A percentile compares a stretch with the other conserved stretches of the same genome.
Conservation (phyloP, 176 grass and related monocot genomes). For the Neostapfia colusana region DNA sequence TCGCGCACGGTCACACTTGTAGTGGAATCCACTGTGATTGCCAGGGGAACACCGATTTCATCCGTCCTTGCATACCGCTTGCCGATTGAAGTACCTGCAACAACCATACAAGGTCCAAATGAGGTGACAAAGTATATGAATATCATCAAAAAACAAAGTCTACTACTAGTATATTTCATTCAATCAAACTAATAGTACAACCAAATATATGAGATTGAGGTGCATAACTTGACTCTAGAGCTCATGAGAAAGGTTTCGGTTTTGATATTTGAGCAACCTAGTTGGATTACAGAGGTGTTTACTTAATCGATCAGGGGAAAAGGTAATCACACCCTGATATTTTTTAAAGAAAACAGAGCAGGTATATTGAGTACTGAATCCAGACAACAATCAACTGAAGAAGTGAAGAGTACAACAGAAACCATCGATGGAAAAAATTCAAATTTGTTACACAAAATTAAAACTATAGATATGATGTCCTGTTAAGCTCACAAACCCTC, state of each 20-base stretch:
- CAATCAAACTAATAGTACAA: too few relatives aligned
- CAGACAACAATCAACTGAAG: not conserved
- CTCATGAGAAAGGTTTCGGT: not conserved
- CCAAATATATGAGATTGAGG: not conserved
- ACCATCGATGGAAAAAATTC: not conserved
- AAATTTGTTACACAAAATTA: too few relatives aligned
- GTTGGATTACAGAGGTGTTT: not conserved
- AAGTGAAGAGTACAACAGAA: not conserved
- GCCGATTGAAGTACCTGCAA: constrained; percentile 74
- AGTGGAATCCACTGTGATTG: constrained; percentile 68
- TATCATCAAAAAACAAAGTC: too few relatives aligned
- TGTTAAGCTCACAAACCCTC: not conserved
- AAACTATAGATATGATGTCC: too few relatives aligned
- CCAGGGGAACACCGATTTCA: constrained; percentile 72
- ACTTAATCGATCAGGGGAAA: not conserved
- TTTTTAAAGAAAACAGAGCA: not conserved
- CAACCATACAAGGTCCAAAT: not conserved
- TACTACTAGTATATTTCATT: too few relatives aligned
- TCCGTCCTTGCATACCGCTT: constrained; percentile 80
- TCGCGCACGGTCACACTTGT: constrained; percentile 65
- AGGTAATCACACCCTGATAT: not conserved
- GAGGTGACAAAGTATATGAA: not conserved
- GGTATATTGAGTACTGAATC: not conserved
- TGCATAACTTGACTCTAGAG: not conserved
- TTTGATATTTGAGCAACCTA: not conserved